Base-by-base conservation (phyloP, 345 rosid species). In the Lepidium didymum region DNA sequence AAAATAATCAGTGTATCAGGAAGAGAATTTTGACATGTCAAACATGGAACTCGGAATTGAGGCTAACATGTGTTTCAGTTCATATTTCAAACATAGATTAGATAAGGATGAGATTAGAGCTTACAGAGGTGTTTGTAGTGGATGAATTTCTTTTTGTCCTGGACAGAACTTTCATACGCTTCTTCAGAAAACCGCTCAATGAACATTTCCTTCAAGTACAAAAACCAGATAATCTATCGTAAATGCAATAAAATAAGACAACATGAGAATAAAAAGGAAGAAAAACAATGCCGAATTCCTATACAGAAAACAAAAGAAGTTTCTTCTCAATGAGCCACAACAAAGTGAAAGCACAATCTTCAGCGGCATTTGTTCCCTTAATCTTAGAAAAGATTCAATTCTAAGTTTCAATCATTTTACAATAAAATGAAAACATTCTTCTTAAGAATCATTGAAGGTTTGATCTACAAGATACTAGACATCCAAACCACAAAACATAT, bases 91-190 rank as follows among this genome's bases (percentile, higher is more conserved):
- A 34, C 13, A 40, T 16, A 49, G 6, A 45, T 25, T 10, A 56
- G 7, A 11, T 18, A 73, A 25, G 46, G 18, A 59, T 8, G 42
- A 59, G 41, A 34, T 0, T 13, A 9, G 37, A 67, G 52, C 70
- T 75, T 79, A 90, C 98, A 82, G 0, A 90, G 79, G 66, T 93
- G 92, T 58, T 87, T 81, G 85, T 90, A 93, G 55, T 77, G 78
- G 70, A 90, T 81, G 44, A 82, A 74, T 54, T 84, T 87, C 83
- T 82, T 88, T 25, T 76, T 63, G 66, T 87, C 89, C 25, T 73
- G 63, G 29, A 85, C 78, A 1, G 79, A 76, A 54, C 72, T 78
- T 31, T 72, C 66, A 74, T 85, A 84, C 5, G 83, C 90, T 64
- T 88, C 94, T 79, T 82, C 89, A 37, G 84, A 71, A 64, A 87